Conservation (phyloP, 352 stramenopile genomes). For the Lagenidium giganteum region DNA sequence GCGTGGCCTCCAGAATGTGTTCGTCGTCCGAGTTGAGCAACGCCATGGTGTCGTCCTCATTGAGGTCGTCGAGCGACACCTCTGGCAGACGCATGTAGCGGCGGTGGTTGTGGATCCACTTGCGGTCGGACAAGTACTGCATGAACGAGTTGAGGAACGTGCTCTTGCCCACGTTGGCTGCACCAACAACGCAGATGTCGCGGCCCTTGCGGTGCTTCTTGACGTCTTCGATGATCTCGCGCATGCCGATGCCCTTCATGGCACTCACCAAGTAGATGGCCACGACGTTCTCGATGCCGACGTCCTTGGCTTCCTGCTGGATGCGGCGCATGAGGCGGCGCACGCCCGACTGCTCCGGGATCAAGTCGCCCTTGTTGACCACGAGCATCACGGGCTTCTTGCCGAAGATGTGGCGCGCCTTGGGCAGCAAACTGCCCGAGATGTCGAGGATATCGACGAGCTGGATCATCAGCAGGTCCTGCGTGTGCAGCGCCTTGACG, state of each 20-base stretch:
- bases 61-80: constrained; percentile 45
- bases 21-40: constrained; percentile 45
- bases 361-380: constrained; percentile 89
- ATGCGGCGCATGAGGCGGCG: constrained; percentile 78
- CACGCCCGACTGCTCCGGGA: constrained; percentile 79
- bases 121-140: constrained; percentile 68
- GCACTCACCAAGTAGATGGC: constrained; percentile 79
- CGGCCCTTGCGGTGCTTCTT: constrained; percentile 68
- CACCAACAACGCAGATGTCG: constrained; percentile 89
- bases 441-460: constrained; percentile 92
- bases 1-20: constrained; percentile 11
- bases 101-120: constrained; percentile 84
- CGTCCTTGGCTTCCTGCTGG: constrained; percentile 66
- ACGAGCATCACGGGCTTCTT: constrained; percentile 88
- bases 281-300: constrained; percentile 72
- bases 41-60: constrained; percentile 31
- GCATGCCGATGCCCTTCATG: constrained; percentile 84
- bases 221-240: constrained; percentile 80
- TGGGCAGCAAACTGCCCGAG: constrained; percentile 80
- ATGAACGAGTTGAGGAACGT: constrained; percentile 92
- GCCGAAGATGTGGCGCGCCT: constrained; percentile 81
- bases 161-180: constrained; percentile 91
- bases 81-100: constrained; percentile 80
- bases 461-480: constrained; percentile 90
- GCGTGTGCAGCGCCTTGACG: constrained; percentile 75